Evolutionary conservation across 179 eudicot genomes (phyloP).

Genomic region (Spergularia azorica): DNA sequence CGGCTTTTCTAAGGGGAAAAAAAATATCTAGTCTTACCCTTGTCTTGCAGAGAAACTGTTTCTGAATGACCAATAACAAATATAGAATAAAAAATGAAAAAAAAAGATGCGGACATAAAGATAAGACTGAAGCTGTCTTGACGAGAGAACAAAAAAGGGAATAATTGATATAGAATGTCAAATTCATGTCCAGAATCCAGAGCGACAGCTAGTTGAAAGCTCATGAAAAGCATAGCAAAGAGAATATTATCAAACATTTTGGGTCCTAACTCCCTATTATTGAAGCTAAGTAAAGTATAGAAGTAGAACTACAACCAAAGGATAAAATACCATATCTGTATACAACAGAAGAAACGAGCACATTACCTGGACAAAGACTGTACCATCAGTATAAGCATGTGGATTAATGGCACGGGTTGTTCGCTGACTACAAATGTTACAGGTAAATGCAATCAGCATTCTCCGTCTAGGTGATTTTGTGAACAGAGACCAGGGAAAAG

Average conservation of each 20-base stretch:
- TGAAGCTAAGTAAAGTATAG: background rate
- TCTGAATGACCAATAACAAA: too few relatives aligned
- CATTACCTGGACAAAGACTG: slow-evolving; percentile 93
- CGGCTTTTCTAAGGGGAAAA: too few relatives aligned
- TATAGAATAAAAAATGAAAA: too few relatives aligned
- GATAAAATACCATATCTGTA: background rate
- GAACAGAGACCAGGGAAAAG: slow-evolving; percentile 97
- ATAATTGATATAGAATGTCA: background rate
- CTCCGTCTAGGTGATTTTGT: slow-evolving; percentile 92
- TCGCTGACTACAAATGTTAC: slow-evolving; percentile 90
- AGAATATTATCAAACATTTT: background rate
- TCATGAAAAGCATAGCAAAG: background rate
- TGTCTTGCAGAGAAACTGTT: too few relatives aligned
- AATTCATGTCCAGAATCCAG: slow-evolving; percentile 1
- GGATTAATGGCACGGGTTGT: slow-evolving; percentile 97
- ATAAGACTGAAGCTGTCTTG: background rate
- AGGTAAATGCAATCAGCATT: slow-evolving; percentile 93
- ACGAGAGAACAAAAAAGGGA: background rate
- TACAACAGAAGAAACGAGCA: background rate
- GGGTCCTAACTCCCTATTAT: background rate
- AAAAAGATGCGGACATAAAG: background rate
- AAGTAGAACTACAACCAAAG: background rate
- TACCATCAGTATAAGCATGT: slow-evolving; percentile 95
- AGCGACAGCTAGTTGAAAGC: background rate
- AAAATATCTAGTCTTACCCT: too few relatives aligned